Percentiles rank a stretch among this genome's conserved stretches.
Conservation (phyloP, 2,329 filamentous ascomycete species). For the Iodosphaeria phyllophila region DNA sequence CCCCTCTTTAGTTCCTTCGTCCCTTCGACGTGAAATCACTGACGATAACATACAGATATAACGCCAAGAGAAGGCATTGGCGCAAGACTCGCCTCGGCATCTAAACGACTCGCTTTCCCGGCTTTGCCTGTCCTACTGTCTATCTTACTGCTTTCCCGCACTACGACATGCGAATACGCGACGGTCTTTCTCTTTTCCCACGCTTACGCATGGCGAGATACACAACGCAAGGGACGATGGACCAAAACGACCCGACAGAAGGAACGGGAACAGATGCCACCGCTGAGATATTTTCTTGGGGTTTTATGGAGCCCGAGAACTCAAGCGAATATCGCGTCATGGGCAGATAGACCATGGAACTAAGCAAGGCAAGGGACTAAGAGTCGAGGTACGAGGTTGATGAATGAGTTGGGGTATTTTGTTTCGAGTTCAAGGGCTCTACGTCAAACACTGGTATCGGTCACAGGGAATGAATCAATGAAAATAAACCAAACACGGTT, state of each 20-base stretch:
- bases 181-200: neutral
- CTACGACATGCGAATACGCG: slow-evolving; percentile 2
- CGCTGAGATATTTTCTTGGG: no score
- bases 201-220: no score
- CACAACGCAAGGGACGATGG: no score
- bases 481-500: no score
- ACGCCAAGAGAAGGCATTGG: slow-evolving; percentile 99
- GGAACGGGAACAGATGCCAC: no score
- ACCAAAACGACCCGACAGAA: no score
- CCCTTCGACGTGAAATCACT: neutral
- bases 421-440: slow-evolving; percentile 6
- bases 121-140: slow-evolving; percentile 10
- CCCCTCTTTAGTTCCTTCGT: neutral
- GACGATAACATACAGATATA: slow-evolving; percentile 53
- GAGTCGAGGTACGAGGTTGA: no score
- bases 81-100: slow-evolving; percentile 99
- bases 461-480: slow-evolving; percentile 22
- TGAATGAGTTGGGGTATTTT: slow-evolving; percentile 5
- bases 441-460: slow-evolving; percentile 17
- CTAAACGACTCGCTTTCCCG: slow-evolving; percentile 45
- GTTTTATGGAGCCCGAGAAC: no score
- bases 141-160: slow-evolving; percentile 2
- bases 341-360: no score
- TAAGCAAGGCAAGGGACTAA: no score
- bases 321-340: no score